Evolutionary conservation across 306 rosid species (phyloP).

Genomic region (Lathyrus sativus): DNA sequence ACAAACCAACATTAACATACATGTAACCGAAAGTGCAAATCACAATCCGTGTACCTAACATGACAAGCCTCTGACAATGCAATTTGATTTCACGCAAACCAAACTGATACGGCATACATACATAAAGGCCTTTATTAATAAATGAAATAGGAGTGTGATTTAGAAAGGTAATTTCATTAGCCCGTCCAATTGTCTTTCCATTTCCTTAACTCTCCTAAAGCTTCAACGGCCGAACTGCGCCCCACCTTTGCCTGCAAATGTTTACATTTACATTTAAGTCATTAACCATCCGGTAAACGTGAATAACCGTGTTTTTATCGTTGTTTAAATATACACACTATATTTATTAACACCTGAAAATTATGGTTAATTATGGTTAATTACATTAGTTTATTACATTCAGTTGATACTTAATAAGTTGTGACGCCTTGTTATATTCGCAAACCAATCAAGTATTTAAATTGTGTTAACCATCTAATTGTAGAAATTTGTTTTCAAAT

Average conservation of each 20-base stretch:
- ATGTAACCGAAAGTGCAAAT: slow-evolving; percentile 2
- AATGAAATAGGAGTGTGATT: background rate
- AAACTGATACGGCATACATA: slow-evolving; percentile 13
- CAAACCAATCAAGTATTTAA: too few species aligned
- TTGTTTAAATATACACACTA: background rate
- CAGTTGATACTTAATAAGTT: too few species aligned
- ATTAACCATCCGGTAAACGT: too few species aligned
- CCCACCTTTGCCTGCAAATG: slow-evolving; percentile 2
- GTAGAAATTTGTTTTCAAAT: too few species aligned
- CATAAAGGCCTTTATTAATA: slow-evolving; percentile 27
- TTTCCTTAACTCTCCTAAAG: slow-evolving; percentile 64
- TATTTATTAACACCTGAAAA: background rate
- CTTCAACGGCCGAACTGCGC: slow-evolving; percentile 60
- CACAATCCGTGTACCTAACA: slow-evolving; percentile 29
- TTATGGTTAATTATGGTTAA: too few species aligned
- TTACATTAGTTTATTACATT: too few species aligned
- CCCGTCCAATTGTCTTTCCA: slow-evolving; percentile 81
- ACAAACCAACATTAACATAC: slow-evolving; percentile 35
- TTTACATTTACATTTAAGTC: background rate
- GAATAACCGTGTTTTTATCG: background rate
- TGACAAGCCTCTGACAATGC: slow-evolving; percentile 28
- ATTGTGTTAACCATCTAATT: too few species aligned
- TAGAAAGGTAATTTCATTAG: slow-evolving; percentile 33
- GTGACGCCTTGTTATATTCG: too few species aligned
- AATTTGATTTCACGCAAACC: slow-evolving; percentile 32